These are phyloP conservation scores for Gracilaria domingensis DNA, from an alignment of 23 red algal genomes.

Conservation along the genomic window DNA sequence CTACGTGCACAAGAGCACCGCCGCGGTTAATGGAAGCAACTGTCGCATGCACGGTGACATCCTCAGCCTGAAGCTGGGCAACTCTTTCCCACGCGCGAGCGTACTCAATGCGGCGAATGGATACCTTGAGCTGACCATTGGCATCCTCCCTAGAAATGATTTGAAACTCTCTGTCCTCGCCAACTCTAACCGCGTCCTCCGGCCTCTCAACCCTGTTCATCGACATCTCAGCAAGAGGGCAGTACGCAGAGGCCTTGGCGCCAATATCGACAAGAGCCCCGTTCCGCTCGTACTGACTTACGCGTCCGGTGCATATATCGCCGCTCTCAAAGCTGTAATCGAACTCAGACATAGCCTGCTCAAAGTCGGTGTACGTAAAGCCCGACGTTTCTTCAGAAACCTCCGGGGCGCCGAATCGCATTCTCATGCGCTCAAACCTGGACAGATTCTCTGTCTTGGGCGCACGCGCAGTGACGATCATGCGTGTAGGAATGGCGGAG, in stretches of 20 bases:
- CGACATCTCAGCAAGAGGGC: slow-evolving; percentile 80
- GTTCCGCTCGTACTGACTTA: slow-evolving; percentile 83
- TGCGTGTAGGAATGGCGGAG: slow-evolving; percentile 13
- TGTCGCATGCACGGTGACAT: slow-evolving; percentile 75
- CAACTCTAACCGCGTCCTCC: slow-evolving; percentile 75
- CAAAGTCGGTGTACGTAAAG: slow-evolving; percentile 91
- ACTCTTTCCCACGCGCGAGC: slow-evolving; percentile 85
- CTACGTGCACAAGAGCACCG: slow-evolving; percentile 82
- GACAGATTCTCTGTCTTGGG: slow-evolving; percentile 46
- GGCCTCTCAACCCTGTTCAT: slow-evolving; percentile 69
- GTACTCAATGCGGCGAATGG: slow-evolving; percentile 92
- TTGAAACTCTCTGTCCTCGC: slow-evolving; percentile 93
- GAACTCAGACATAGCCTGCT: slow-evolving; percentile 73
- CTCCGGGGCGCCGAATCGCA: slow-evolving; percentile 50
- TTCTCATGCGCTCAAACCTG: slow-evolving; percentile 86
- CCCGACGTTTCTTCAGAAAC: slow-evolving; percentile 45
- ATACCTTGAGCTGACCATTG: slow-evolving; percentile 93
- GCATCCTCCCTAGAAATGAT: slow-evolving; percentile 84
- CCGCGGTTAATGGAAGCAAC: slow-evolving; percentile 91
- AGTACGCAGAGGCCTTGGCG: slow-evolving; percentile 93
- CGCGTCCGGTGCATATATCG: slow-evolving; percentile 75
- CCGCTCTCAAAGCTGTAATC: slow-evolving; percentile 78
- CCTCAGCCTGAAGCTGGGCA: slow-evolving; percentile 85
- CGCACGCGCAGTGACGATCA: slow-evolving; percentile 41
- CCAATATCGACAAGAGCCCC: slow-evolving; percentile 98